Conservation (phyloP, 306 rosid species). For the Biancaea sappan region DNA sequence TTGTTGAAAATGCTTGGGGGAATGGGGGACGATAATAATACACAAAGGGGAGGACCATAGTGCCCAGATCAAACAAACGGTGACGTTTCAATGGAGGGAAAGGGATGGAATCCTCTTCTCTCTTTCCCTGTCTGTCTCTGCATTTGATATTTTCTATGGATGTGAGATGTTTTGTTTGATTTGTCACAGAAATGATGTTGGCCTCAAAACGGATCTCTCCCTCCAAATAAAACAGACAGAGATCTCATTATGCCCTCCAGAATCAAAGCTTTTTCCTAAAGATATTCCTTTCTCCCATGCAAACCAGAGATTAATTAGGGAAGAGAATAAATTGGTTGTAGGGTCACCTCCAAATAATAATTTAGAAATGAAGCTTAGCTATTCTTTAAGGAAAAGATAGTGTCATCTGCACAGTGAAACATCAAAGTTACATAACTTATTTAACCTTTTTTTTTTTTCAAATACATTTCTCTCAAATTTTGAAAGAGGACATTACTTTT, state of each 20-base stretch:
- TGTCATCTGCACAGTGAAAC: too few relatives aligned
- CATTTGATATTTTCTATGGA: conserved; percentile 33
- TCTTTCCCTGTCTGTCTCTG: conserved; percentile 24
- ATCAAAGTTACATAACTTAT: too few relatives aligned
- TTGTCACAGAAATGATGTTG: conserved; percentile 22
- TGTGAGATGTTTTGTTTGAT: conserved; percentile 34
- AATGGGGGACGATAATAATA: conserved; percentile 17
- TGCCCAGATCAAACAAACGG: conserved; percentile 24
- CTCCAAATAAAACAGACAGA: neutral
- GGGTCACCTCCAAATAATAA: too few relatives aligned
- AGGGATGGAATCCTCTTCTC: conserved; percentile 30
- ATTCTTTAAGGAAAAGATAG: too few relatives aligned
- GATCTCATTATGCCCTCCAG: too few relatives aligned
- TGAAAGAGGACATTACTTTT: too few relatives aligned
- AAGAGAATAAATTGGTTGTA: too few relatives aligned
- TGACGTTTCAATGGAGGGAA: conserved; percentile 27
- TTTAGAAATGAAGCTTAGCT: too few relatives aligned
- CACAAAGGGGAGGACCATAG: conserved; percentile 25
- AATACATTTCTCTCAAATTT: too few relatives aligned
- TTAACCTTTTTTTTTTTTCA: too few relatives aligned
- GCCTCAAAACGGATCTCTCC: neutral
- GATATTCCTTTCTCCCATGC: neutral
- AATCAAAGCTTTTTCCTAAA: neutral
- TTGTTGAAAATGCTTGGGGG: conserved; percentile 27
- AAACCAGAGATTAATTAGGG: neutral